These are phyloP conservation scores for Pharus latifolius DNA, from an alignment of 176 grass and related monocot genomes.

Conservation along the genomic window DNA sequence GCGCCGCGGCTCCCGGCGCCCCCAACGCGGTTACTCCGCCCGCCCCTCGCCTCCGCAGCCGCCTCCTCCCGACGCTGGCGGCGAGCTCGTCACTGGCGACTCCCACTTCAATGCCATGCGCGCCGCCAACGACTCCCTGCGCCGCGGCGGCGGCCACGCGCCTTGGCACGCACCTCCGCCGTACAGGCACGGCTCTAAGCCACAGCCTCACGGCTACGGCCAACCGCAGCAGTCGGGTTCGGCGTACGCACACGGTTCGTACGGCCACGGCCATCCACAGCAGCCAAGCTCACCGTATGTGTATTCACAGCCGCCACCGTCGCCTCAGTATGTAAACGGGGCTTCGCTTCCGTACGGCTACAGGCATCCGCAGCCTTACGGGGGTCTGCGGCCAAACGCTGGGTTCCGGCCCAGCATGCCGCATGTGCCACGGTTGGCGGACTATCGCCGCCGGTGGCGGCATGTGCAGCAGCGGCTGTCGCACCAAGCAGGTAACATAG, in stretches of 20 bases:
- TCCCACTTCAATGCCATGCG: conserved; percentile 22
- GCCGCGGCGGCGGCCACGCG: not conserved
- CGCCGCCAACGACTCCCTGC: conserved; percentile 29
- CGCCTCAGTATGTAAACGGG: conserved; percentile 13
- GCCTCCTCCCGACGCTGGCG: not conserved
- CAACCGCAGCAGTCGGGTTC: not conserved
- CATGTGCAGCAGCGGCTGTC: conserved; percentile 24
- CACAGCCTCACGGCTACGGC: not conserved
- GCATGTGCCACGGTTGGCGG: conserved; percentile 24
- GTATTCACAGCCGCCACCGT: conserved; percentile 15
- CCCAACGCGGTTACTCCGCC: conserved; percentile 5
- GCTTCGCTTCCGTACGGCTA: conserved; percentile 11
- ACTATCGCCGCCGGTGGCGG: conserved; percentile 51
- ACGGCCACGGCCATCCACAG: not conserved
- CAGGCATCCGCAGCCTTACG: conserved; percentile 16
- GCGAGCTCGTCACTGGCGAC: conserved; percentile 26
- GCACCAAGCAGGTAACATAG: conserved; percentile 47
- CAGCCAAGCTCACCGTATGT: conserved; percentile 4
- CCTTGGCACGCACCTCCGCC: conserved; percentile 8
- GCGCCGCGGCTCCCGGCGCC: conserved; percentile 22
- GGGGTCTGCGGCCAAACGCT: not conserved
- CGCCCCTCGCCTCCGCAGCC: not conserved
- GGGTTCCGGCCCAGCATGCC: conserved; percentile 2
- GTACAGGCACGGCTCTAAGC: conserved; percentile 3
- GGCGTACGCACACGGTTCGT: conserved; percentile 15